These are phyloP conservation scores for Lichtheimia corymbifera DNA, from an alignment of 371 early-diverging fungal genomes.

Conservation along the genomic window DNA sequence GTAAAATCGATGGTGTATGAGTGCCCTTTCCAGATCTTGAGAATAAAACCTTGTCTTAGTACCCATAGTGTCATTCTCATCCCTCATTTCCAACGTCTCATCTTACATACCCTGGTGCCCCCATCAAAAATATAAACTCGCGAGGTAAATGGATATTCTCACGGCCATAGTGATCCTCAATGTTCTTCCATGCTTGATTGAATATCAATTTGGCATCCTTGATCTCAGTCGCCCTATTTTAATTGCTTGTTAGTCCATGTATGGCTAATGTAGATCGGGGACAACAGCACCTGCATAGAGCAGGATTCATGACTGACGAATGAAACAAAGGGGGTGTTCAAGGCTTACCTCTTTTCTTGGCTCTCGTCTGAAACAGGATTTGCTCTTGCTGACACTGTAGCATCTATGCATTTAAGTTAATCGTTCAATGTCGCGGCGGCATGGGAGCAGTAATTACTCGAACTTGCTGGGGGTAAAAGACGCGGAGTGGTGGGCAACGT, in stretches of 20 bases:
- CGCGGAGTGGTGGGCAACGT: conserved; percentile 2
- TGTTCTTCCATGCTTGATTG: conserved; percentile 70
- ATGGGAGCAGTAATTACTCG: no score
- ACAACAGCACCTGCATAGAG: no score
- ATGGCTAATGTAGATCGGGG: no score
- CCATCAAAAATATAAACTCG: conserved; percentile 73
- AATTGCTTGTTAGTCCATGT: neutral
- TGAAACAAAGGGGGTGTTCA: no score
- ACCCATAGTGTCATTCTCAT: neutral
- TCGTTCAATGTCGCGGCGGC: neutral
- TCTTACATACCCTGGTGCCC: conserved; percentile 65
- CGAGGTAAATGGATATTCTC: conserved; percentile 64
- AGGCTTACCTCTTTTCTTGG: conserved; percentile 12
- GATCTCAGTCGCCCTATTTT: conserved; percentile 50
- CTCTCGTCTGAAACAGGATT: conserved; percentile 6
- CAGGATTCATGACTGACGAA: no score
- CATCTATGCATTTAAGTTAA: neutral
- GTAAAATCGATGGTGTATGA: conserved; percentile 65
- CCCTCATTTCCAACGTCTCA: neutral
- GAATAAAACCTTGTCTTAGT: neutral
- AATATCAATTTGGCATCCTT: conserved; percentile 70
- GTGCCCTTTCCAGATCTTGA: conserved; percentile 67
- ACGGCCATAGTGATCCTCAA: conserved; percentile 61
- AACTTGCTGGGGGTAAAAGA: conserved; percentile 7
- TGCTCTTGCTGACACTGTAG: conserved; percentile 6